phyloP scores from a whole-genome alignment of 164 flowering plant genomes.

The Euptelea pleiosperma region DNA sequence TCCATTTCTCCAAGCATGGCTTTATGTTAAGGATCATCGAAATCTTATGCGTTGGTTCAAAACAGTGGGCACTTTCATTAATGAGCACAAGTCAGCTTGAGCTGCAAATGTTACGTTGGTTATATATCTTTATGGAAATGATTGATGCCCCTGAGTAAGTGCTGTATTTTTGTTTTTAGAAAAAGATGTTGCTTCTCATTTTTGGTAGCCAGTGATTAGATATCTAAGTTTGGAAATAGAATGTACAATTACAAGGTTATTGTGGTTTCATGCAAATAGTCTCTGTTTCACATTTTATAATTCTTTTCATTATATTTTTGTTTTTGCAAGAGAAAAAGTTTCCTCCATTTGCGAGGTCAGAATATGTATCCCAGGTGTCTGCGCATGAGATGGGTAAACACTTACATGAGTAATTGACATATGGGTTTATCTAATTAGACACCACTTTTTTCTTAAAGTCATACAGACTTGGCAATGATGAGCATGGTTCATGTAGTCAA shows the following conservation, averaged over 20 bases:
- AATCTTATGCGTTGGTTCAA: conserved; percentile 80
- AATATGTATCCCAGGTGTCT: no score
- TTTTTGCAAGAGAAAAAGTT: no score
- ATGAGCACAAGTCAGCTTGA: conserved; percentile 28
- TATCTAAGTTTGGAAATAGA: not conserved
- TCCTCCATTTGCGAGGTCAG: no score
- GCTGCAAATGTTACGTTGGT: not conserved
- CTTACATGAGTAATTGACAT: no score
- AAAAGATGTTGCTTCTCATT: not conserved
- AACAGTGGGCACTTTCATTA: conserved; percentile 55
- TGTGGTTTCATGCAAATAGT: not conserved
- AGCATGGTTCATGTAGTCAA: no score
- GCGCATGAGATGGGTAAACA: no score
- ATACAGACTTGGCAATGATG: no score
- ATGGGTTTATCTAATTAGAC: no score
- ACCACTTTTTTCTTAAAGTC: no score
- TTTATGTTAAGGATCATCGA: conserved; percentile 88
- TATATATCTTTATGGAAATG: not conserved
- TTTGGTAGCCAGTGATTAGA: not conserved
- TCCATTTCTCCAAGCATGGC: conserved; percentile 94
- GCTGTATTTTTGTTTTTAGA: not conserved
- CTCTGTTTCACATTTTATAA: not conserved
- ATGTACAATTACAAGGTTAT: not conserved
- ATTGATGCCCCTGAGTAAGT: not conserved
- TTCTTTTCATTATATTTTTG: conserved; percentile 10